Evolutionary conservation across 805 yeast genomes (phyloP), one percentile per base, ranked within the genome.

Genomic region (Candida mattraensis): DNA sequence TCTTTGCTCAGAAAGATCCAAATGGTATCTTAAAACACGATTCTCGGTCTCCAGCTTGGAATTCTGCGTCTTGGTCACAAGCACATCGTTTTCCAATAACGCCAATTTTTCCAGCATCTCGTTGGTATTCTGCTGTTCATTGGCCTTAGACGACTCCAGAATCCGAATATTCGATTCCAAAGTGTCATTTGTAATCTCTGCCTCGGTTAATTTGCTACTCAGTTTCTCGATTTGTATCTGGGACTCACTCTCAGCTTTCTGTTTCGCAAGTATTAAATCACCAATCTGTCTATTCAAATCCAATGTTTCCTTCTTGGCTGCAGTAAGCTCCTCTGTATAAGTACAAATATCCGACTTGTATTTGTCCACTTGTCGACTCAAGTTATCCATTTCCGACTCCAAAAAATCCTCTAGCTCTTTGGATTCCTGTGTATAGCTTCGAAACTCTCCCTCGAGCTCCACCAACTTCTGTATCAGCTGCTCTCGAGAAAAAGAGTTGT

Each of bases 121-220:
- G 29, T 49, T 48, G 3, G 46, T 33, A 14, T 22, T 23, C n/a
- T 50, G 55, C 7, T 28, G 33, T 13, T 41, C 42, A 13, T 33
- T 20, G 9, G 16, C 30, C 1, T 40, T 22, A 6, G 40, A 18
- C 6, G 41, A 27, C 20, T 37, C 34, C 7, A 42, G 16, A 5
- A 45, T 44, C n/a, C 61, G 42, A 11, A 51, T 20, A 1, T 39
- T 37, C 12, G 52, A 44, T 22, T 51, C 55, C 18, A 55, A 28
- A 13, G 44, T 19, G 35, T 58, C 63, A 35, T 53, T 54, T 17
- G 37, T 31, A 2, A 51, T 47, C 35, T 58, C 63, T 7, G 50
- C 32, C 11, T 44, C 35, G 2, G 47, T 44, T n/a, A 56, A n/a
- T 30, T 35, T 39, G 9, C 24, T 31, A 11, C 32, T 41, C n/a